Evolutionary conservation across 108 stramenopile species (phyloP).

Genomic region (Pseudonitzschia delicatissima): DNA sequence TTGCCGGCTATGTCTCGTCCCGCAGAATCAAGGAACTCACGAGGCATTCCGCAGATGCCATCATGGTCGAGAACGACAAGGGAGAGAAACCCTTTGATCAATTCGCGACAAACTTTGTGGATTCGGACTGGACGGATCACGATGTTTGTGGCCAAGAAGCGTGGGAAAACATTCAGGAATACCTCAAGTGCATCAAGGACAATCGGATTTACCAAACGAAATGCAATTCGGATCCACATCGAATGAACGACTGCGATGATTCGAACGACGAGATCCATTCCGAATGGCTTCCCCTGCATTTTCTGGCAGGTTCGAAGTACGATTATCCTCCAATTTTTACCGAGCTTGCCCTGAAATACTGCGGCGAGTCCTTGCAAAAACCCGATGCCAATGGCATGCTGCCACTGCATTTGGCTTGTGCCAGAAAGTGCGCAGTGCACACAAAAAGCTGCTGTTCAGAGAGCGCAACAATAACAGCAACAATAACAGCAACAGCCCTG

Average conservation of each 20-base stretch:
- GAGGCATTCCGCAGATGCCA: slow-evolving; percentile 7
- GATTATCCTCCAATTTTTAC: slow-evolving; percentile 23
- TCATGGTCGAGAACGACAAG: slow-evolving; percentile 9
- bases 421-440: not conserved
- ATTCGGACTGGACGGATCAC: slow-evolving; percentile 16
- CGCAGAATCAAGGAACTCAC: slow-evolving; percentile 23
- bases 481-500: not conserved
- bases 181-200: slow-evolving; percentile 3
- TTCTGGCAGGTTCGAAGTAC: slow-evolving; percentile 6
- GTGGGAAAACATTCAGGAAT: slow-evolving; percentile 21
- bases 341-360: slow-evolving; percentile 23
- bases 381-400: slow-evolving; percentile 17
- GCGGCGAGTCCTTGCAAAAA: slow-evolving; percentile 10
- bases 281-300: slow-evolving; percentile 30
- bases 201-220: not conserved
- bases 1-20: slow-evolving; percentile 27
- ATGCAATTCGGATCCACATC: not conserved
- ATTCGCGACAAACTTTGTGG: slow-evolving; percentile 21
- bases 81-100: slow-evolving; percentile 28
- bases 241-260: not conserved
- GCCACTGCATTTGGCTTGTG: slow-evolving; percentile 22
- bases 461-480: not conserved
- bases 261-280: not conserved
- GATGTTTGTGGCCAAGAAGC: slow-evolving; percentile 22
- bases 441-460: too few relatives aligned